Evolutionary conservation across 257 asterid genomes (phyloP).

Genomic region (Thymus mandschuricus): DNA sequence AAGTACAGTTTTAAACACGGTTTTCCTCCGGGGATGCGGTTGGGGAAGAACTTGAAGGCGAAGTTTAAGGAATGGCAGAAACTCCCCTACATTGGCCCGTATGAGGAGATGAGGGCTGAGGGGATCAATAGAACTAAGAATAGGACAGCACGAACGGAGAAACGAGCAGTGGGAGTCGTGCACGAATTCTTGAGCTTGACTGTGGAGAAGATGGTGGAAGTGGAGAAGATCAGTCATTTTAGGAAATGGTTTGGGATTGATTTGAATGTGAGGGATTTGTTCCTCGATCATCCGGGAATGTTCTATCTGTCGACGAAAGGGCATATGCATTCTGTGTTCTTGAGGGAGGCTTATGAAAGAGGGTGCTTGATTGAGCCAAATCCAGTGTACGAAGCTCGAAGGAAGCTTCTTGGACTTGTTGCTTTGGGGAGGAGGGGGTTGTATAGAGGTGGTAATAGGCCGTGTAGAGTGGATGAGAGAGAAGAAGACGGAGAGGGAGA

Average conservation of each 20-base stretch:
- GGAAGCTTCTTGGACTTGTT: slow-evolving; percentile 84
- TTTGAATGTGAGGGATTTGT: slow-evolving; percentile 79
- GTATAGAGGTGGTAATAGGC: slow-evolving; percentile 39
- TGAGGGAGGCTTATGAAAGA: slow-evolving; percentile 88
- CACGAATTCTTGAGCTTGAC: slow-evolving; percentile 95
- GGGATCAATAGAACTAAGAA: slow-evolving; percentile 45
- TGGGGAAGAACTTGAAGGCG: slow-evolving; percentile 64
- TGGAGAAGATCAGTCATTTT: slow-evolving; percentile 93
- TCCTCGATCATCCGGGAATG: slow-evolving; percentile 87
- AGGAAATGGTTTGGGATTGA: slow-evolving; percentile 88
- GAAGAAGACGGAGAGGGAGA: slow-evolving; percentile 41
- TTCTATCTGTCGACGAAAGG: slow-evolving; percentile 91
- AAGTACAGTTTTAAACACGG: slow-evolving; percentile 65
- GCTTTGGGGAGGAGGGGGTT: slow-evolving; percentile 74
- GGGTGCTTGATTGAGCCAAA: slow-evolving; percentile 83
- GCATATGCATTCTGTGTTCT: slow-evolving; percentile 71
- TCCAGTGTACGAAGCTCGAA: slow-evolving; percentile 74
- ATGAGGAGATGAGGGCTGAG: slow-evolving; percentile 55
- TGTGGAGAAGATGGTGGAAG: slow-evolving; percentile 95
- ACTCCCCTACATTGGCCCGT: slow-evolving; percentile 70
- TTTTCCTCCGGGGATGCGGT: slow-evolving; percentile 88
- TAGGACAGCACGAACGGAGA: slow-evolving; percentile 66
- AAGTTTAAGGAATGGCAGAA: slow-evolving; percentile 83
- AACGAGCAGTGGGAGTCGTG: slow-evolving; percentile 83
- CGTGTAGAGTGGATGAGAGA: slow-evolving; percentile 35